phyloP scores from a whole-genome alignment of 164 flowering plant species.

The Vitis amurensis region DNA sequence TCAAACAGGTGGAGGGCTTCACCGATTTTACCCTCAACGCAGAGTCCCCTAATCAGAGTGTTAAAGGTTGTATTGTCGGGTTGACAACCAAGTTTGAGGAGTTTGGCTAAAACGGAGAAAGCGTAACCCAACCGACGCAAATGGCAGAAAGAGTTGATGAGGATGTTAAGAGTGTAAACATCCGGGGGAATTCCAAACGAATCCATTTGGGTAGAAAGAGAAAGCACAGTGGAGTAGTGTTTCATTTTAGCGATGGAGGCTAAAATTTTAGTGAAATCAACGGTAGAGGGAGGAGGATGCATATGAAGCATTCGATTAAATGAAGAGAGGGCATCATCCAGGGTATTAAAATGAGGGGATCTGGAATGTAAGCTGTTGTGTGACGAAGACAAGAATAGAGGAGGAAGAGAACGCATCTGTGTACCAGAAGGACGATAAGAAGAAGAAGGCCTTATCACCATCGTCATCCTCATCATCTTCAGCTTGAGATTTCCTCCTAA shows the following conservation, averaged over 20 bases:
- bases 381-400: no score
- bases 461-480: no score
- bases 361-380: no score
- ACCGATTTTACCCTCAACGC: not conserved
- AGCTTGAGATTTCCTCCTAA: no score
- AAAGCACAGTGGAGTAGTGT: slow-evolving; percentile 1
- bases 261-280: not conserved
- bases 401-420: no score
- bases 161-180: not conserved
- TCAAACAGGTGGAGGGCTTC: slow-evolving; percentile 1
- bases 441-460: no score
- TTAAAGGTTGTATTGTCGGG: not conserved
- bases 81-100: slow-evolving; percentile 7
- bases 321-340: no score
- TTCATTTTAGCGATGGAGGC: not conserved
- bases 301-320: not conserved
- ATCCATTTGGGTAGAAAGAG: not conserved
- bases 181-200: not conserved
- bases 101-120: slow-evolving; percentile 11
- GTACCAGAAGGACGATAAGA: no score
- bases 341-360: no score
- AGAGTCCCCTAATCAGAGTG: slow-evolving; percentile 4
- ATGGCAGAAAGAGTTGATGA: slow-evolving; percentile 12
- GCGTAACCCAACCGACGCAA: not conserved
- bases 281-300: not conserved